phyloP scores from a whole-genome alignment of 2,329 filamentous ascomycete species.

The Neofusicoccum ribis region DNA sequence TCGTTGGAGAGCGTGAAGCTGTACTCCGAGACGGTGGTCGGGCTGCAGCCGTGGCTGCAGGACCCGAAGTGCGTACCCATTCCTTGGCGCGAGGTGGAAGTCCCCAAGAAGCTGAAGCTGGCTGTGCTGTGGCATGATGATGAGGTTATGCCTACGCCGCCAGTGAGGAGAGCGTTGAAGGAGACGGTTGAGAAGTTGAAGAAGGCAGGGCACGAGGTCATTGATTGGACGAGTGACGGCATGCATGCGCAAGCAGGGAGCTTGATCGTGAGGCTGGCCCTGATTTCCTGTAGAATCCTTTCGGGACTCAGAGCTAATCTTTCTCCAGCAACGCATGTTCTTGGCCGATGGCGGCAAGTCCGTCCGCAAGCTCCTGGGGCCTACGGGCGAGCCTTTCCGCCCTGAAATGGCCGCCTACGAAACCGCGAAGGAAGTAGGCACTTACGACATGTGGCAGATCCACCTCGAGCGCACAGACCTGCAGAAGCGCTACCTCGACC shows the following conservation, averaged over 20 bases:
- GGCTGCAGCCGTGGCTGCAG: conserved; percentile 51
- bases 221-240: conserved; percentile 50
- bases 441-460: conserved; percentile 51
- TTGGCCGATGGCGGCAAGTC: conserved; percentile 54
- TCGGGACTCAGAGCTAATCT: not conserved
- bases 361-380: conserved; percentile 42
- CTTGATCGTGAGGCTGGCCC: conserved; percentile 6
- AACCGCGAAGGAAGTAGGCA: conserved; percentile 45
- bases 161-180: conserved; percentile 52
- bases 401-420: conserved; percentile 52
- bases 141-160: conserved; percentile 36
- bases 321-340: conserved; percentile 40
- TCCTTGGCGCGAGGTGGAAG: conserved; percentile 51
- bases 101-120: conserved; percentile 56
- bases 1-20: conserved; percentile 54
- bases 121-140: conserved; percentile 44
- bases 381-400: conserved; percentile 46
- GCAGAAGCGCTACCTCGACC: conserved; percentile 46
- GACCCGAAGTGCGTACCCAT: conserved; percentile 57
- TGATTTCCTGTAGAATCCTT: not conserved
- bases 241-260: conserved; percentile 15
- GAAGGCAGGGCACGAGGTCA: conserved; percentile 54
- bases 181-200: conserved; percentile 56
- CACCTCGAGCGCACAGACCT: conserved; percentile 49
- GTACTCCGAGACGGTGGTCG: conserved; percentile 43